Percentiles rank a stretch among this genome's conserved stretches.
phyloP scores from a whole-genome alignment of 805 yeast genomes.

The Candida broadrunensis region DNA sequence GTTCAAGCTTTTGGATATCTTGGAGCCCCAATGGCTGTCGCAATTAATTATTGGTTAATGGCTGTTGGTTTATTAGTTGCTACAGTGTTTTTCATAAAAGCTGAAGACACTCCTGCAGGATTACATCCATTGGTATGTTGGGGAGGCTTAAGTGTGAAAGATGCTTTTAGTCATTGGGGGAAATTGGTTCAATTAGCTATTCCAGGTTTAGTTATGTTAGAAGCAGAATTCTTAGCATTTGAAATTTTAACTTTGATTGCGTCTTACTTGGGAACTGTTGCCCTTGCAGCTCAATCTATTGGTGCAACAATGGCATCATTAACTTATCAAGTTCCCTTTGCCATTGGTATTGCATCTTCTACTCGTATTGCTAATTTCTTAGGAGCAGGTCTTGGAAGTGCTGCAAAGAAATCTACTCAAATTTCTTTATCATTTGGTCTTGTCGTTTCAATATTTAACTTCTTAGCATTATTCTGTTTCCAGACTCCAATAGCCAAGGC shows the following conservation, averaged over 20 bases:
- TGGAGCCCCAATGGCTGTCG: conserved; percentile 61
- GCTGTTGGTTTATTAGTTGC: conserved; percentile 41
- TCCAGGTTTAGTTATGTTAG: conserved; percentile 57
- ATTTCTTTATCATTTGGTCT: conserved; percentile 38
- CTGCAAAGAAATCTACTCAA: conserved; percentile 34
- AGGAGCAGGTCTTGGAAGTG: conserved; percentile 42
- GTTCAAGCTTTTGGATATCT: conserved; percentile 48
- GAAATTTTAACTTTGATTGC: conserved; percentile 55
- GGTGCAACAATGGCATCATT: conserved; percentile 50
- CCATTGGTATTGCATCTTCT: conserved; percentile 55
- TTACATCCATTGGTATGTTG: conserved; percentile 47
- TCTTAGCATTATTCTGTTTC: conserved; percentile 26
- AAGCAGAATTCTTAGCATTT: conserved; percentile 59
- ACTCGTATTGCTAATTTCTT: conserved; percentile 57
- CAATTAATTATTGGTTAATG: conserved; percentile 57
- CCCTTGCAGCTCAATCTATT: conserved; percentile 50
- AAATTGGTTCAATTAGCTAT: conserved; percentile 43
- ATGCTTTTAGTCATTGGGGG: conserved; percentile 47
- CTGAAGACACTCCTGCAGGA: conserved; percentile 42
- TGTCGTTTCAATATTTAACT: conserved; percentile 29
- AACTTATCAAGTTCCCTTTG: conserved; percentile 57
- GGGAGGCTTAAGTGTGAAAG: conserved; percentile 43
- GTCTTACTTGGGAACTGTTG: conserved; percentile 50
- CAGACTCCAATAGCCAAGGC: conserved; percentile 34
- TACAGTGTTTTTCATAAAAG: conserved; percentile 32